Evolutionary conservation across 1,284 basidiomycete species (phyloP).

Genomic region (Coniophora puteana): DNA sequence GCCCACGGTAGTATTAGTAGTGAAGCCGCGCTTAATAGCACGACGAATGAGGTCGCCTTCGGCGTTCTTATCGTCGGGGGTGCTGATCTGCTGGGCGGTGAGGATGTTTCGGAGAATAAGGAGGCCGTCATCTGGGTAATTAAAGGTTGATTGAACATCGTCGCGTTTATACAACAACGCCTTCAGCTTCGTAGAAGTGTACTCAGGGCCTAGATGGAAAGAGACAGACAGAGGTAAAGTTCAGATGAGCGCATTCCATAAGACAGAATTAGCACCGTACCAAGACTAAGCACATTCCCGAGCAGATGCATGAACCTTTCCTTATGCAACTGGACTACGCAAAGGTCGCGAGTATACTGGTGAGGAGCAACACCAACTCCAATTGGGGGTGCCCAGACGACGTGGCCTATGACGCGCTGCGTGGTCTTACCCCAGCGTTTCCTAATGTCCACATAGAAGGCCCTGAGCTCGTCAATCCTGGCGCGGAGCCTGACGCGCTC

Average conservation of each 20-base stretch:
- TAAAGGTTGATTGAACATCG: no score
- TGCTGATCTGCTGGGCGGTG: no score
- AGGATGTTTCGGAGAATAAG: no score
- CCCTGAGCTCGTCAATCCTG: slow-evolving; percentile 23
- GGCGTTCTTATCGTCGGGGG: no score
- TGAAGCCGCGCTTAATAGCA: slow-evolving; percentile 31
- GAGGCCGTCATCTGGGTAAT: no score
- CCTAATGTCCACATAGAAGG: slow-evolving; percentile 25
- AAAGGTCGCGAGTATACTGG: slow-evolving; percentile 30
- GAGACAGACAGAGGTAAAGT: no score
- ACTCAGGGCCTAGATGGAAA: no score
- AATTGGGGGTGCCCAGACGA: slow-evolving; percentile 33
- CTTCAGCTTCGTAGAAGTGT: no score
- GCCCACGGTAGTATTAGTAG: slow-evolving; percentile 29
- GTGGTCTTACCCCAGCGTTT: slow-evolving; percentile 25
- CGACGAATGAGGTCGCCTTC: no score
- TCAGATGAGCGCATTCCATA: no score
- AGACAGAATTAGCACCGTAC: no score
- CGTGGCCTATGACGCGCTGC: slow-evolving; percentile 32
- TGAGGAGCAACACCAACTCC: slow-evolving; percentile 16
- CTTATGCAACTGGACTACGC: slow-evolving; percentile 35
- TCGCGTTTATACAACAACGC: no score
- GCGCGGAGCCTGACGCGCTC: slow-evolving; percentile 15
- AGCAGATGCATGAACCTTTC: slow-evolving; percentile 30
- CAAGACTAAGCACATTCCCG: slow-evolving; percentile 29